Evolutionary conservation across 305 asterid genomes (phyloP).

Genomic region (Nicotiana rustica): DNA sequence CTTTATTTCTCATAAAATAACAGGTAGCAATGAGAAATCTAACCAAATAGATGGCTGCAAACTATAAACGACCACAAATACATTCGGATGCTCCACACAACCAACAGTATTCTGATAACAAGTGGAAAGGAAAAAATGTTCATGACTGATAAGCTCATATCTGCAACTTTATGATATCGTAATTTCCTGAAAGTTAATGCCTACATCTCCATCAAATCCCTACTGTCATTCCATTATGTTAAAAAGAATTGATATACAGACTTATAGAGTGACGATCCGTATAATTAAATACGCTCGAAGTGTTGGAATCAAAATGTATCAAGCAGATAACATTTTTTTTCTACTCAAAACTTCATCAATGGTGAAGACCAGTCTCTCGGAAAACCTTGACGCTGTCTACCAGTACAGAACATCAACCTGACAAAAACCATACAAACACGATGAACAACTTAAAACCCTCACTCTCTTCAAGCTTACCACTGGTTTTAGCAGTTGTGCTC

Average conservation of each 20-base stretch:
- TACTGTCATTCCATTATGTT: neutral
- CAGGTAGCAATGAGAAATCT: neutral
- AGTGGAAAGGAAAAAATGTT: neutral
- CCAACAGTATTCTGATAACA: neutral
- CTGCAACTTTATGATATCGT: constrained; percentile 1
- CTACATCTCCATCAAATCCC: constrained; percentile 15
- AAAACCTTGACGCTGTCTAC: neutral
- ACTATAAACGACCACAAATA: neutral
- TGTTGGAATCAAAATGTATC: constrained; percentile 5
- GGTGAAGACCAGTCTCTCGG: constrained; percentile 5
- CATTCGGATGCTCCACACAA: neutral
- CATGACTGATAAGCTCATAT: constrained; percentile 11
- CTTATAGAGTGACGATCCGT: neutral
- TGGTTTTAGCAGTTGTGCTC: constrained; percentile 27
- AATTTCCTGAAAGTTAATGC: neutral
- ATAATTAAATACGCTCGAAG: neutral
- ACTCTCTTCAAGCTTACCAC: neutral
- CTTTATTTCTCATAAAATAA: constrained; percentile 22
- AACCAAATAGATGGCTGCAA: neutral
- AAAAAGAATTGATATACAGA: neutral
- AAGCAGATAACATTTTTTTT: neutral
- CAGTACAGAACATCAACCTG: constrained; percentile 9
- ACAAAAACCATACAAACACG: constrained; percentile 25
- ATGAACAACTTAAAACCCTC: neutral
- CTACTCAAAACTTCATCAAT: constrained; percentile 10